Evolutionary conservation across 306 rosid genomes (phyloP), one percentile per base, ranked within the genome.

Genomic region (Astragalus membranaceus): DNA sequence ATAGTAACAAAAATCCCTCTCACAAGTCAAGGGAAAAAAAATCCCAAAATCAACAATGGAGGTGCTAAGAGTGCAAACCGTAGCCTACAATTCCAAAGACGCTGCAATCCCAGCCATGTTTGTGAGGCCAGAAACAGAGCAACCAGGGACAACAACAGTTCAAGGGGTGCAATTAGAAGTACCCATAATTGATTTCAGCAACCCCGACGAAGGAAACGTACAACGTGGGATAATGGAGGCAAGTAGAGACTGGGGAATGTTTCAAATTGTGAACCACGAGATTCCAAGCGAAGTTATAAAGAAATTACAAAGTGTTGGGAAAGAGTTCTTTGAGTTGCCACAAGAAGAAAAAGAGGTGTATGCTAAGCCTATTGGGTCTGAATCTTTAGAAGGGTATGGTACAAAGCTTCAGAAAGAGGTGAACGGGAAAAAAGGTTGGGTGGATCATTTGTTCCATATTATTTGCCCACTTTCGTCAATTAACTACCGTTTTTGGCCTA

Each of bases 381-480:
- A 54, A 4, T 78, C 69, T 1, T 0, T 85, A 0, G 88, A 92
- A 78, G 97, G 97, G 1, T 92, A 89, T 11, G 94, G 96, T 0
- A 79, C 96, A 0, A 35, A 13, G 67, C 85, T 87, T 44, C 80
- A 83, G 62, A 91, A 87, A 49, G 96, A 91, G 50, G 2, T 64
- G 3, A 86, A 84, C 10, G 91, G 86, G 1, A 89, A 85, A 55
- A 82, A 82, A 61, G 94, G 90, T 0, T 92, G 97, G 97, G 94
- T 87, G 6, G 97, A 87, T 23, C 96, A 92, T 84, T 69, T 92
- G 68, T 92, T 89, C 47, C 96, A 85, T 26, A 65, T 30, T 37
- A 57, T 89, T 0, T 89, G 96, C 92, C 96, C 97, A 7, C 75
- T 80, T 73, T 76, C 94, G 4, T 63, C 82, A 43, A 57, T 89